Base-by-base conservation (phyloP, 2,329 filamentous ascomycete species). In the Colletotrichum somersetense region DNA sequence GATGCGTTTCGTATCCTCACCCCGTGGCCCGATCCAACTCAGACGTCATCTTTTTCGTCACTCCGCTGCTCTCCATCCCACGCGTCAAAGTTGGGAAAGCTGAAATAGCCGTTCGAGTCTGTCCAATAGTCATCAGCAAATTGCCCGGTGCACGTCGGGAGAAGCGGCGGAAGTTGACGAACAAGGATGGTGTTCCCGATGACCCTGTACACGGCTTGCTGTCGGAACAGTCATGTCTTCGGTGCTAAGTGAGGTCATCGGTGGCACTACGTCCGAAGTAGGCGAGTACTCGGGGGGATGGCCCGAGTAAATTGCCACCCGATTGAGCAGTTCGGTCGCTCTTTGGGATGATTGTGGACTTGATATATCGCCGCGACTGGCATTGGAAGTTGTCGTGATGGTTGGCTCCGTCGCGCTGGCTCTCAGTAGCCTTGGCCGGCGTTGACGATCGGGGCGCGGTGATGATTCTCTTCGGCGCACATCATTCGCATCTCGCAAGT, bases 61-160 rank as follows among this genome's bases (percentile, higher is more conserved):
- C 81, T 79, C 59, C 81, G 81, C 73, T 84, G 81, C 67, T 83
- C 84, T 26, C 83, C 83, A 53, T 88, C 87, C 85, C 91, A 93
- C 72, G 89, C 87, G 77, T 93, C 91, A 80, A 93, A 93, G 79
- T 88, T 91, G 20, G 91, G 91, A 78, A 93, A 93, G 83, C 91
- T 93, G 78, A 92, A 91, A 81, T 93, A 93, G 73, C 89, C 88
- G 67, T 69, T 70, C 12, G 72, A 58, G 50, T 74, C 73, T 74
- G 38, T 16, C 10, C 44, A 40, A 42, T 55, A 30, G 30, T 52
- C 23, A 33, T 72, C 59, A 71, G 67, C 56, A 58, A 70, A 52
- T 7, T 30, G 35, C 26, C 33, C 11, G 20, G 16, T 5, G 14
- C 16, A 23, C 7, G n/a, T 20, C n/a, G 8, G 6, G 20, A 38